These are phyloP conservation scores for Arachis monticola DNA, from an alignment of 331 rosid genomes.

Conservation along the genomic window DNA sequence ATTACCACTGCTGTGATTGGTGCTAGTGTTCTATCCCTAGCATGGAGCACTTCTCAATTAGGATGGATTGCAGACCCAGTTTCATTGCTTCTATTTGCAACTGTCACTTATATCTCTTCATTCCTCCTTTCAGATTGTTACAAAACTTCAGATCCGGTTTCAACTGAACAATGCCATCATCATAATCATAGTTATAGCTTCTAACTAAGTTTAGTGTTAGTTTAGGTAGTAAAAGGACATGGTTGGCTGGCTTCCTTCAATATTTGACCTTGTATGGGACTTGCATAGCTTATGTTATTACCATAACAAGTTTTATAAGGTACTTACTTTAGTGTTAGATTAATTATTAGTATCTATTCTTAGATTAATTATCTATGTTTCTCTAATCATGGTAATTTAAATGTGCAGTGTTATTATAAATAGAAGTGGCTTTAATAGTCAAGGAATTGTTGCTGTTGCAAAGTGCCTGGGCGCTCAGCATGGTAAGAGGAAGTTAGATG, in stretches of 20 bases:
- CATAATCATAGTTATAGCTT: not conserved
- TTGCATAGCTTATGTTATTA: slow-evolving; percentile 54
- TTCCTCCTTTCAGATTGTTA: slow-evolving; percentile 65
- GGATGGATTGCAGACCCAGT: slow-evolving; percentile 70
- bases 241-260: slow-evolving; percentile 56
- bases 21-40: slow-evolving; percentile 61
- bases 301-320: slow-evolving; percentile 63
- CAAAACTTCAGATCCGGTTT: slow-evolving; percentile 53
- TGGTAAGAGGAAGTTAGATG: slow-evolving; percentile 95
- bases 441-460: slow-evolving; percentile 97
- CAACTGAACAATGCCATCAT: slow-evolving; percentile 8
- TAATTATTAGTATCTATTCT: not conserved
- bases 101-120: slow-evolving; percentile 49
- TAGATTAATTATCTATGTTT: slow-evolving; percentile 22
- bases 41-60: slow-evolving; percentile 63
- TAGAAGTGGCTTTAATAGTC: slow-evolving; percentile 95
- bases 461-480: slow-evolving; percentile 96
- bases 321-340: slow-evolving; percentile 25
- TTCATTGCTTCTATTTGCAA: slow-evolving; percentile 47
- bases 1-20: slow-evolving; percentile 71
- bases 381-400: slow-evolving; percentile 36
- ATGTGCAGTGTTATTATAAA: slow-evolving; percentile 87
- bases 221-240: slow-evolving; percentile 53
- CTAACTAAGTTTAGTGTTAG: slow-evolving; percentile 42
- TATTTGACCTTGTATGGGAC: slow-evolving; percentile 60